A percentile compares a stretch with the other conserved stretches of the same genome.
Evolutionary conservation across 805 yeast species (phyloP).

Genomic region (Myxozyma lipomycoides): DNA sequence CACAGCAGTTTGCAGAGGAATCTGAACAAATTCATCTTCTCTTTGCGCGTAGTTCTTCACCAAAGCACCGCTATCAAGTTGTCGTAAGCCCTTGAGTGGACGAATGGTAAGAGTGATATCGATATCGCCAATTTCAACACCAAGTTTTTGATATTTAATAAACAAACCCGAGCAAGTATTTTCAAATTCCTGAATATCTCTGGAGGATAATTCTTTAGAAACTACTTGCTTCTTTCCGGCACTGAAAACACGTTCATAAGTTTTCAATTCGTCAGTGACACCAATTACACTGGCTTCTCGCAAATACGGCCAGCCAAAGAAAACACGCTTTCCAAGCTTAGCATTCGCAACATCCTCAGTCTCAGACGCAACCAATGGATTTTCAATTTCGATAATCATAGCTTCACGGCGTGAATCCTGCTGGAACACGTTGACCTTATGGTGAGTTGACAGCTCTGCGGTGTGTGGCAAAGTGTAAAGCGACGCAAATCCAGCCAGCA

Average conservation of each 20-base stretch:
- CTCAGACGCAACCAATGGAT: conserved; percentile 41
- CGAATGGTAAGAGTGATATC: conserved; percentile 64
- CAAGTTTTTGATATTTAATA: conserved; percentile 37
- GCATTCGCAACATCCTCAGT: conserved; percentile 63
- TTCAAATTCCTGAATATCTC: conserved; percentile 4
- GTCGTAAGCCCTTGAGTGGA: conserved; percentile 70
- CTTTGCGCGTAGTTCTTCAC: conserved; percentile 61
- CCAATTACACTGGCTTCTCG: conserved; percentile 70
- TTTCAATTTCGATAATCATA: conserved; percentile 60
- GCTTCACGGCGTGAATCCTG: conserved; percentile 82
- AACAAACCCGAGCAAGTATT: conserved; percentile 2
- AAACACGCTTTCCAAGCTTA: conserved; percentile 59
- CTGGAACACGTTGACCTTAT: conserved; percentile 71
- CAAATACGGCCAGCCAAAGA: conserved; percentile 86
- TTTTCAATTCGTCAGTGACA: conserved; percentile 53
- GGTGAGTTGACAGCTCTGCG: conserved; percentile 50
- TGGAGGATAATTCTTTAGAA: conserved; percentile 1
- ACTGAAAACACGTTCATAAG: conserved; percentile 44
- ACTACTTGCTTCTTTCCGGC: conserved; percentile 10
- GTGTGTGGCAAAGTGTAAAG: conserved; percentile 64
- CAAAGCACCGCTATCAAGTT: conserved; percentile 68
- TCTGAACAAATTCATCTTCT: conserved; percentile 44
- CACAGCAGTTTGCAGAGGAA: conserved; percentile 79
- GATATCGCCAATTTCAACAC: conserved; percentile 54
- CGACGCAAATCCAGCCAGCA: conserved; percentile 88